These are phyloP conservation scores for Tremellales sp. DNA, from an alignment of 1,284 basidiomycete species.

Conservation along the genomic window DNA sequence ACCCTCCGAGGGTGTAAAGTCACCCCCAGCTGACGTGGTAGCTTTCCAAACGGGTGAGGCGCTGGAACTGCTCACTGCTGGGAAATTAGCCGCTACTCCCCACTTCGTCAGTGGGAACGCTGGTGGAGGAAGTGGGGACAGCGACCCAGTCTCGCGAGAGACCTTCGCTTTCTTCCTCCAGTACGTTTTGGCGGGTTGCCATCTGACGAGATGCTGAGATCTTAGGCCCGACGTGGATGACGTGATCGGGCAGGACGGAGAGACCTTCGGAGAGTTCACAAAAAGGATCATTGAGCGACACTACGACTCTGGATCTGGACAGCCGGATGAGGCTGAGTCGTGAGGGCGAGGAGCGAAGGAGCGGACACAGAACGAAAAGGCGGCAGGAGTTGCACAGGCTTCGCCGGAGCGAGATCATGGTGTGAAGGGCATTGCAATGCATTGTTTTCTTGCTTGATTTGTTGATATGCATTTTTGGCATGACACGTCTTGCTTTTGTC, in stretches of 20 bases:
- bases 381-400: no score
- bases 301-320: slow-evolving; percentile 59
- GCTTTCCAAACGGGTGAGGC: slow-evolving; percentile 94
- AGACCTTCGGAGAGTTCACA: slow-evolving; percentile 85
- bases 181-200: slow-evolving; percentile 21
- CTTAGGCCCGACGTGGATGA: slow-evolving; percentile 67
- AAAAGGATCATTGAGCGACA: slow-evolving; percentile 75
- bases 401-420: no score
- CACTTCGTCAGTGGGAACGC: slow-evolving; percentile 68
- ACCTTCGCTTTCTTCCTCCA: slow-evolving; percentile 87
- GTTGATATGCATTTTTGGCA: no score
- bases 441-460: no score
- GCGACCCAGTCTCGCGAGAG: slow-evolving; percentile 62
- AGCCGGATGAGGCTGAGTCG: no score
- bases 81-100: slow-evolving; percentile 69
- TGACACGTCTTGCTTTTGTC: no score
- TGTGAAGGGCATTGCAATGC: no score
- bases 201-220: not conserved
- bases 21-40: slow-evolving; percentile 31
- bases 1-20: not conserved
- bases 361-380: no score
- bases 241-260: slow-evolving; percentile 57
- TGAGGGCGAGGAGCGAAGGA: not conserved
- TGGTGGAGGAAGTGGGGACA: slow-evolving; percentile 3
- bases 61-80: slow-evolving; percentile 74